These are phyloP conservation scores for Kluyveromyces starmeri DNA, from an alignment of 805 yeast genomes.

Conservation along the genomic window DNA sequence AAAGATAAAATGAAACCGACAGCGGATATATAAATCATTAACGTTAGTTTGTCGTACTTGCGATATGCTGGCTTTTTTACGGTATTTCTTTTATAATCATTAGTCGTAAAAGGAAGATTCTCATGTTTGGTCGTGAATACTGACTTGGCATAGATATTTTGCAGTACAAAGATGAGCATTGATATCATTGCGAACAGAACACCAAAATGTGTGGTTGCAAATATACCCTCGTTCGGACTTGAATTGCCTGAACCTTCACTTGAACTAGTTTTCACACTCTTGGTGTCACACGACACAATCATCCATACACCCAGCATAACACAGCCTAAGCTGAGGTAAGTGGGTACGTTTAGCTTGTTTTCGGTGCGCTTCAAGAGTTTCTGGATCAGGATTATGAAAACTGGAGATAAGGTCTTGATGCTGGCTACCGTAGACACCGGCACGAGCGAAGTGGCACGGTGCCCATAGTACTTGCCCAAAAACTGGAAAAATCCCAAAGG, in stretches of 20 bases:
- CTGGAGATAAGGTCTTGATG: constrained; percentile 58
- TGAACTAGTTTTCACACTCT: not conserved
- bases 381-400: constrained; percentile 50
- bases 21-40: constrained; percentile 70
- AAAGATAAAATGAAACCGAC: constrained; percentile 63
- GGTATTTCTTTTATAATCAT: not conserved
- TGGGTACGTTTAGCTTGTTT: constrained; percentile 11
- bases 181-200: constrained; percentile 59
- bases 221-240: not conserved
- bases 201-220: constrained; percentile 32
- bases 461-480: constrained; percentile 51
- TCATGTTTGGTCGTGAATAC: constrained; percentile 45
- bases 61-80: constrained; percentile 5
- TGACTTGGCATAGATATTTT: constrained; percentile 79
- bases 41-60: constrained; percentile 70
- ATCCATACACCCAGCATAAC: constrained; percentile 26
- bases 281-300: constrained; percentile 21
- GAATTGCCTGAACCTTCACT: not conserved
- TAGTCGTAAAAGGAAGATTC: not conserved
- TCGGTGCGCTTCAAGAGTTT: constrained; percentile 27
- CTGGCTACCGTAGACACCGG: constrained; percentile 65
- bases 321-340: constrained; percentile 19
- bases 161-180: constrained; percentile 70
- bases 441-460: constrained; percentile 55
- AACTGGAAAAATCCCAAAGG: constrained; percentile 64